A percentile compares a stretch with the other conserved stretches of the same genome.
Evolutionary conservation across 2,329 filamentous ascomycete genomes (phyloP).

Genomic region (Ampelomyces quisqualis): DNA sequence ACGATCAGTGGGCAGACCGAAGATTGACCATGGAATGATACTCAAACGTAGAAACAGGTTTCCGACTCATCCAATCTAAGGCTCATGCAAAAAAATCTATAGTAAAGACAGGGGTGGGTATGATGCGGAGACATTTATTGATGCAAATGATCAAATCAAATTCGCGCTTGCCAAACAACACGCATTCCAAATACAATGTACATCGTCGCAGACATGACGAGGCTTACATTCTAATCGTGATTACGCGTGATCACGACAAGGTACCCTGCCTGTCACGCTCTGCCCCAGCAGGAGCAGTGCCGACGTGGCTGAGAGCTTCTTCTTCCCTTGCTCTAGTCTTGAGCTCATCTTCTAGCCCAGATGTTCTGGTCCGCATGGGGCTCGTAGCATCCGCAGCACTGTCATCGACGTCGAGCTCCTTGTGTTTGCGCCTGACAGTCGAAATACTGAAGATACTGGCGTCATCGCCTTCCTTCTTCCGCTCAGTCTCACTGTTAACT

Average conservation of each 20-base stretch:
- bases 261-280: constrained; percentile 34
- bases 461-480: constrained; percentile 30
- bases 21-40: too few species aligned
- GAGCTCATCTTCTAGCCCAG: constrained; percentile 30
- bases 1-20: too few species aligned
- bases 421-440: constrained; percentile 28
- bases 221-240: too few species aligned
- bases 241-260: constrained; percentile 21
- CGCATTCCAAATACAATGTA: too few species aligned
- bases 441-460: constrained; percentile 27
- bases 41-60: too few species aligned
- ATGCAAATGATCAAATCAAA: too few species aligned
- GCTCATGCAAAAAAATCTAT: too few species aligned
- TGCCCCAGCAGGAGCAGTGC: constrained; percentile 31
- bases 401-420: constrained; percentile 45
- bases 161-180: too few species aligned
- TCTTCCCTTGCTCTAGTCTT: constrained; percentile 21
- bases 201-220: too few species aligned
- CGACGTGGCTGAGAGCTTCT: constrained; percentile 22
- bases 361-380: constrained; percentile 34
- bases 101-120: too few species aligned
- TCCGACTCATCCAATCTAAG: too few species aligned
- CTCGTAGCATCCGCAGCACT: constrained; percentile 45
- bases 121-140: too few species aligned
- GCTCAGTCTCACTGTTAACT: constrained; percentile 42